Percentiles rank a stretch among this genome's conserved stretches.
Evolutionary conservation across 495 filamentous ascomycete genomes (phyloP).

Genomic region (Daldinia bambusicola): DNA sequence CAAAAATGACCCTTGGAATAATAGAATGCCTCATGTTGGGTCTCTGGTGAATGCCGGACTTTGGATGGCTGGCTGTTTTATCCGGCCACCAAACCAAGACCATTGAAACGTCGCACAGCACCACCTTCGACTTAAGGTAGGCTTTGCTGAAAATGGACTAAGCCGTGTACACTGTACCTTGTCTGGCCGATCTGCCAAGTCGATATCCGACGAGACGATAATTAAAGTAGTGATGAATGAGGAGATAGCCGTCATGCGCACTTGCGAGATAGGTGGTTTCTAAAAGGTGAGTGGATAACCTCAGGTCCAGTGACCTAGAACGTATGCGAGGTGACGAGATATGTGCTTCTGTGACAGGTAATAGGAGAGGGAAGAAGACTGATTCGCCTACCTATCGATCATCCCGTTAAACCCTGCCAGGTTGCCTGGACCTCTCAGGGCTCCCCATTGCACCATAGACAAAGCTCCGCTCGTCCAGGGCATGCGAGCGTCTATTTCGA

Average conservation of each 20-base stretch:
- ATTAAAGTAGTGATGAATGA: constrained; percentile 37
- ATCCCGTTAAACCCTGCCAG: constrained; percentile 78
- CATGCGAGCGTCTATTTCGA: constrained; percentile 80
- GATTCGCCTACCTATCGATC: constrained; percentile 83
- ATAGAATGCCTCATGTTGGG: constrained; percentile 17
- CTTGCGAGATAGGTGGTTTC: constrained; percentile 50
- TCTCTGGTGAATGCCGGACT: constrained; percentile 36
- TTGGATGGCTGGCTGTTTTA: constrained; percentile 38
- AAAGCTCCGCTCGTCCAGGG: constrained; percentile 82
- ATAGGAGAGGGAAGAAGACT: constrained; percentile 41
- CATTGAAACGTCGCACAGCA: constrained; percentile 31
- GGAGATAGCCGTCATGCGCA: constrained; percentile 46
- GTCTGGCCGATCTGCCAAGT: constrained; percentile 34
- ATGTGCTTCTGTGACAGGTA: constrained; percentile 26
- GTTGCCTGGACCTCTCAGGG: constrained; percentile 75
- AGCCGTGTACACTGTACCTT: constrained; percentile 20
- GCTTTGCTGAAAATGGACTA: constrained; percentile 20
- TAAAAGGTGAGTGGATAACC: constrained; percentile 48
- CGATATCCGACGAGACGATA: constrained; percentile 32
- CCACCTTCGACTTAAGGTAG: constrained; percentile 31
- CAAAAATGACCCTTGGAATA: constrained; percentile 32
- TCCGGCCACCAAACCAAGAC: constrained; percentile 32
- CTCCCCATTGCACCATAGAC: constrained; percentile 76
- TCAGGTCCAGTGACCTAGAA: constrained; percentile 53
- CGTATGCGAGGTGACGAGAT: constrained; percentile 55